phyloP scores from a whole-genome alignment of 2,329 filamentous ascomycete species.

The Dryadomyces sulphureus region DNA sequence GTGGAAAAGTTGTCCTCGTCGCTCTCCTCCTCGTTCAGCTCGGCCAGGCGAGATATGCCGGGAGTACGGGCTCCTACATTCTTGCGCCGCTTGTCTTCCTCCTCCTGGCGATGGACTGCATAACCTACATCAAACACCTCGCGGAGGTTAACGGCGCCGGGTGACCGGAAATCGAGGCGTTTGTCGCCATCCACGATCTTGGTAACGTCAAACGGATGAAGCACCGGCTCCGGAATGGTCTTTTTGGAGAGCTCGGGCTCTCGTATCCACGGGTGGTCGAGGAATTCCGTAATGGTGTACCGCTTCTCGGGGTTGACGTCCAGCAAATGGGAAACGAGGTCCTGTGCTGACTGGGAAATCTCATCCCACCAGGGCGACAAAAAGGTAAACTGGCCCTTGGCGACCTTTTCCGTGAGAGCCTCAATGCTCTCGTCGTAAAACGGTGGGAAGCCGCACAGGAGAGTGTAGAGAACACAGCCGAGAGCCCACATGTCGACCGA shows the following conservation, averaged over 20 bases:
- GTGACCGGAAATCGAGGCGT: constrained; percentile 85
- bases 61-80: constrained; percentile 61
- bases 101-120: constrained; percentile 89
- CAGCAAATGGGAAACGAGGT: constrained; percentile 82
- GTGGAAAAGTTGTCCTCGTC: constrained; percentile 32
- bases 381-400: constrained; percentile 92
- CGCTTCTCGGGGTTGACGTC: constrained; percentile 92
- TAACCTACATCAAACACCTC: constrained; percentile 99
- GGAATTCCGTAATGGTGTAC: constrained; percentile 83
- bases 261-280: constrained; percentile 88
- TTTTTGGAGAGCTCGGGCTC: constrained; percentile 46
- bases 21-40: constrained; percentile 58
- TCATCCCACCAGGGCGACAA: constrained; percentile 99
- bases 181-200: constrained; percentile 44
- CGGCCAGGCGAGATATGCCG: constrained; percentile 35
- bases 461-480: constrained; percentile 89
- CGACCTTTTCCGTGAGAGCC: constrained; percentile 92
- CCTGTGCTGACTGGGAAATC: constrained; percentile 87
- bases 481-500: constrained; percentile 99
- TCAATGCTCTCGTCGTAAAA: constrained; percentile 99
- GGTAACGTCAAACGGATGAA: constrained; percentile 42
- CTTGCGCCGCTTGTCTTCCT: constrained; percentile 84
- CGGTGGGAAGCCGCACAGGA: constrained; percentile 92
- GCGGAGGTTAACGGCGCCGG: constrained; percentile 84
- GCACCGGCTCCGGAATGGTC: constrained; percentile 24